Base-by-base conservation (phyloP, 2,329 filamentous ascomycete genomes). In the Aspergillus texensis region DNA sequence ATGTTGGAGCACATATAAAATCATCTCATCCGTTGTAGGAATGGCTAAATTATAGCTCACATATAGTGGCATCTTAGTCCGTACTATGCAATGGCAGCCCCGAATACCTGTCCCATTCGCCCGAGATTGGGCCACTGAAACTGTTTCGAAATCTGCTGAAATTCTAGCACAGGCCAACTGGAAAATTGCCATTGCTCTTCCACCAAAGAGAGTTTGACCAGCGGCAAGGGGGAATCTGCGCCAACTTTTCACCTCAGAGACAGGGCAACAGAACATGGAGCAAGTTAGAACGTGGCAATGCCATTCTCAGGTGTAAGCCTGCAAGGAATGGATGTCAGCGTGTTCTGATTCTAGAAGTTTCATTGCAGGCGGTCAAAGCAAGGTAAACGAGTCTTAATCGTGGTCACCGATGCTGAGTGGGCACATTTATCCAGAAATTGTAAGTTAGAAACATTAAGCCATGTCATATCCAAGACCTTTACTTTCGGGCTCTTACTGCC, bases 401-500 rank as follows among this genome's bases (percentile, higher is more conserved):
- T 48, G 24, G 45, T 24, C 45, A 26, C 24, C 9, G 21, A 26
- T 8, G 45, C 45, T 26, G 10, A 8, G 21, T 21, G 26, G 9
- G n/a, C n/a, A 46, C n/a, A 11, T 21, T 52, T 16, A 32, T n/a
- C 28, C 30, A 24, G 32, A 9, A n/a, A 19, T 32, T 21, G n/a
- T 12, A 50, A 4, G 11, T 21, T 21, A 39, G 26, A 28, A 41
- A 68, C 67, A 55, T 58, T 50, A 39, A 26, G 41, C 30, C 14
- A 30, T 46, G 28, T 46, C 43, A 9, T 34, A 21, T 21, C 19
- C 48, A 14, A 52, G 34, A 9, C 6, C 11, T 6, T 61, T 61
- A 70, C 30, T 56, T 61, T 39, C 58, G 62, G 41, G 63, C 61
- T 30, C 70, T 63, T 26, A 72, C 68, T 11, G 79, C 81, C 61